Base-by-base conservation (phyloP, 805 yeast species). In the Metschnikowia amazonensis region DNA sequence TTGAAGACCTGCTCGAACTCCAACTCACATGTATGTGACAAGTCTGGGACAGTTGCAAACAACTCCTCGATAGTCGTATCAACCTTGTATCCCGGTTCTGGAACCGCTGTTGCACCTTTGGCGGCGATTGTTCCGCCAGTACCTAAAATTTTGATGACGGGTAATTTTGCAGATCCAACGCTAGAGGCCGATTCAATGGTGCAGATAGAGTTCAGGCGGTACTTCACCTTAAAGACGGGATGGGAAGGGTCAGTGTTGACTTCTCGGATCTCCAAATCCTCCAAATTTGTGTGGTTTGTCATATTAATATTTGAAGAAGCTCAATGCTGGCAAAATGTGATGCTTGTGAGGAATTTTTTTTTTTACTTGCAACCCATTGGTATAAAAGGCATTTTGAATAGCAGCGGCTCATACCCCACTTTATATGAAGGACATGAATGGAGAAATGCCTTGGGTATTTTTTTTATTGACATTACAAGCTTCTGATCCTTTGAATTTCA, bases 61-160 rank as follows among this genome's bases (percentile, higher is more conserved):
- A 56, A 51, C 33, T 52, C 56, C 39, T 55, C 59, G 28, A 54
- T 69, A 45, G 79, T 72, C 46, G 77, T 62, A 44, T 76, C 81
- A 3, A 78, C 77, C 35, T 69, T 65, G 57, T 78, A 78, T 3
- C 81, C 82, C 1, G 81, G 80, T 9, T 82, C 76, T 29, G 74
- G 74, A 8, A 77, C 67, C 5, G 75, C 60, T 10, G 67, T 53
- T 2, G 67, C 52, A 5, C 80, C 81, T 51, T 75, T 75, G 2
- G 81, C 75, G 1, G 82, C 82, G 51, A 78, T 78, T 5, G 83
- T 78, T 37, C 83, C 83, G 43, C 83, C 83, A 7, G 82, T 78
- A 7, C 79, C 83, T 30, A 77, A 60, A 42, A 78, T 75, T 52
- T 76, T 78, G 46, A 78, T 62, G 7, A 55, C 54, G 13, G 76